These are phyloP conservation scores for Jimgerdemannia lactiflua DNA, from an alignment of 192 early-diverging fungal species.

Conservation along the genomic window DNA sequence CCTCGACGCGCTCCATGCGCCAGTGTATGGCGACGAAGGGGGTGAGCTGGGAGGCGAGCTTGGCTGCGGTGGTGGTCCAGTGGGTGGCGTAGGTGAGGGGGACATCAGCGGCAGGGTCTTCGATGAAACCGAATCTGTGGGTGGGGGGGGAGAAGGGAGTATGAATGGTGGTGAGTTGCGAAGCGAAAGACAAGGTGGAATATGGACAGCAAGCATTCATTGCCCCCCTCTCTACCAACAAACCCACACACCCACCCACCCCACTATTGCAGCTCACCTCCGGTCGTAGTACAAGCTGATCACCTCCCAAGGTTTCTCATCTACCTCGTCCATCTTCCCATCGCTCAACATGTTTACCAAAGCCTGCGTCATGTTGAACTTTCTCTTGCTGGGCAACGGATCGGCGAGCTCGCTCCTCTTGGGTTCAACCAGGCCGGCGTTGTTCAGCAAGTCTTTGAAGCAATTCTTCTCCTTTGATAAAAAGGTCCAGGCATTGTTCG, in stretches of 20 bases:
- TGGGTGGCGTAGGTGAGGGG: constrained; percentile 13
- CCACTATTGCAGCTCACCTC: constrained; percentile 14
- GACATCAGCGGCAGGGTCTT: constrained; percentile 11
- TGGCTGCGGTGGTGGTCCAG: constrained; percentile 21
- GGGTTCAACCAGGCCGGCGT: neutral
- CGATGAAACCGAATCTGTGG: constrained; percentile 22
- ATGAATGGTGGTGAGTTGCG: too few relatives aligned
- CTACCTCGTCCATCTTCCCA: neutral
- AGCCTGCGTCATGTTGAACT: neutral
- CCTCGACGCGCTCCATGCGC: constrained; percentile 32
- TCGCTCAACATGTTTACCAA: neutral
- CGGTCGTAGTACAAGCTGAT: constrained; percentile 32
- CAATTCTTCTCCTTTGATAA: constrained; percentile 21
- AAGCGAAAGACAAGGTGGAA: too few relatives aligned
- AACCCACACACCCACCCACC: too few relatives aligned
- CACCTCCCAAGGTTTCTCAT: constrained; percentile 13
- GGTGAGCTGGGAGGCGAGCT: constrained; percentile 19
- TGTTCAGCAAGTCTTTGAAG: constrained; percentile 17
- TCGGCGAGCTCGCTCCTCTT: constrained; percentile 5
- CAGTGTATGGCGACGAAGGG: constrained; percentile 40
- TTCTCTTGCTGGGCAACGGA: constrained; percentile 15
- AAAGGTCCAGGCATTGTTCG: constrained; percentile 7
- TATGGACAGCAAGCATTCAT: too few relatives aligned
- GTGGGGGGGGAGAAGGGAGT: too few relatives aligned
- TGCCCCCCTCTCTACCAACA: neutral